A percentile compares a stretch with the other conserved stretches of the same genome.
Conservation (phyloP, 192 early-diverging fungal species). For the Coemansia sp. region DNA sequence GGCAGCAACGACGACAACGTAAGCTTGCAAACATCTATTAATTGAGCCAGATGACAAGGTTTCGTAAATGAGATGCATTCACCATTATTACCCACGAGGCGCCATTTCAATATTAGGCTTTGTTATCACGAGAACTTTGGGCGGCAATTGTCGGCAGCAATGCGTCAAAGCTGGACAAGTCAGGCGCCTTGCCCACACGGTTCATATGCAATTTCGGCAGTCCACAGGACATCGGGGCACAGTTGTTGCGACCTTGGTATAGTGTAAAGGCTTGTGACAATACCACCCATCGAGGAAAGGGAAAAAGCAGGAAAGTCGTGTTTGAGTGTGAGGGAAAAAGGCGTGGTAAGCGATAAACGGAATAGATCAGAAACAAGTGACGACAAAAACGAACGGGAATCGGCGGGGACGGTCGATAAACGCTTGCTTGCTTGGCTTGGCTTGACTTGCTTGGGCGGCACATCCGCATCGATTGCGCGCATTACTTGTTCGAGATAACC, state of each 20-base stretch:
- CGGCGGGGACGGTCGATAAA: background rate
- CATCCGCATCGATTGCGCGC: background rate
- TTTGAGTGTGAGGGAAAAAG: background rate
- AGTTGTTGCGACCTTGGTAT: no score
- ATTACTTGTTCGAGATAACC: slow-evolving; percentile 51
- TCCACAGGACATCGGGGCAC: no score
- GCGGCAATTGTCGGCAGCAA: no score
- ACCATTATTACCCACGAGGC: background rate
- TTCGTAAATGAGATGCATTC: background rate
- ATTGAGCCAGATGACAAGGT: background rate
- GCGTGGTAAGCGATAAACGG: no score
- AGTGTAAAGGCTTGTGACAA: no score
- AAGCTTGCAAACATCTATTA: background rate
- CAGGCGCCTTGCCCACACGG: no score
- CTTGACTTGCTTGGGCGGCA: slow-evolving; percentile 12
- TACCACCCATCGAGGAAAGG: no score
- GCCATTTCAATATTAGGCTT: background rate
- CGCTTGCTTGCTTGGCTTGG: slow-evolving; percentile 6
- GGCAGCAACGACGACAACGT: background rate
- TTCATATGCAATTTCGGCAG: no score
- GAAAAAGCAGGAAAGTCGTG: background rate
- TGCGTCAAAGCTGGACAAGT: no score
- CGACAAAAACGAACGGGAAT: background rate
- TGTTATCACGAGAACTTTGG: background rate
- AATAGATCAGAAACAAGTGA: background rate